phyloP scores from a whole-genome alignment of 805 yeast genomes.

The Candida succiphila region DNA sequence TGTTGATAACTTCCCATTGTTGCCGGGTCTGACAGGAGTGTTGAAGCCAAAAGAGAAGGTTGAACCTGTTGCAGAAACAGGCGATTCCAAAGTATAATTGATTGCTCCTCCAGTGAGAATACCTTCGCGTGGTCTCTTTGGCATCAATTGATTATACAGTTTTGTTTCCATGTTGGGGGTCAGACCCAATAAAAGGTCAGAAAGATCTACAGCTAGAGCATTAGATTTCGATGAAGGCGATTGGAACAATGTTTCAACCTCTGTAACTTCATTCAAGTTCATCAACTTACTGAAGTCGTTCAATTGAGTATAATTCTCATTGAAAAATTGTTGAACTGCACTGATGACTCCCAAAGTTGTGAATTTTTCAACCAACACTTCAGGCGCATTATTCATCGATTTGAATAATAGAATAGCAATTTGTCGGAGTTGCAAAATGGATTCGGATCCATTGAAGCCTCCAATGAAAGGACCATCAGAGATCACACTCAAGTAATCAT shows the following conservation, averaged over 20 bases:
- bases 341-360: conserved; percentile 43
- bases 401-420: conserved; percentile 32
- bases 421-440: conserved; percentile 29
- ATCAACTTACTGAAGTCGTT: background rate
- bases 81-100: conserved; percentile 1
- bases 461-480: conserved; percentile 36
- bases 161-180: background rate
- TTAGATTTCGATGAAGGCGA: background rate
- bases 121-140: background rate
- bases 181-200: background rate
- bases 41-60: background rate
- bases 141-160: background rate
- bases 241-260: background rate
- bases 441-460: conserved; percentile 32
- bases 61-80: conserved; percentile 1
- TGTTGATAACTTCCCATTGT: background rate
- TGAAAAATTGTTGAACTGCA: conserved; percentile 25
- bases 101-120: too few species aligned
- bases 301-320: conserved; percentile 9
- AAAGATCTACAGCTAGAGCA: background rate
- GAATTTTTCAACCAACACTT: conserved; percentile 41
- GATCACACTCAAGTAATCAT: conserved; percentile 28
- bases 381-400: conserved; percentile 36
- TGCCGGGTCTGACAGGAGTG: conserved; percentile 5
- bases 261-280: background rate